Conservation (phyloP, 179 eudicot species). For the Gypsophila paniculata region DNA sequence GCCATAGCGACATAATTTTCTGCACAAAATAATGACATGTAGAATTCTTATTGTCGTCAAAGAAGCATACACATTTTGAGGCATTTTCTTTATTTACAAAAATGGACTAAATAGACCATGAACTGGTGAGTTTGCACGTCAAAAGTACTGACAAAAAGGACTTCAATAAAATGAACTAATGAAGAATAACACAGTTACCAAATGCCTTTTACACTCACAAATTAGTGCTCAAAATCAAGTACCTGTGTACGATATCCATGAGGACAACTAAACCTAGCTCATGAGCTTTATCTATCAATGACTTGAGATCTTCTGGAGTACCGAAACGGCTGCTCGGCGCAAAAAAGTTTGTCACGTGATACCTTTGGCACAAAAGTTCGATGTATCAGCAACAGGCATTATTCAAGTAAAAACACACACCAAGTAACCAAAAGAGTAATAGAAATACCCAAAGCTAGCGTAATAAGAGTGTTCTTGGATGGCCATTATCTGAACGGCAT, state of each 20-base stretch:
- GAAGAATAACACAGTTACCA: background rate
- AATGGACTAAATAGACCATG: background rate
- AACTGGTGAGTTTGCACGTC: background rate
- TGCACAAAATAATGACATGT: background rate
- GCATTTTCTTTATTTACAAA: background rate
- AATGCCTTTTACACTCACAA: background rate
- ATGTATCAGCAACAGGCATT: slow-evolving; percentile 9
- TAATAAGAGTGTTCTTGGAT: slow-evolving; percentile 98
- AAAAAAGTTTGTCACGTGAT: slow-evolving; percentile 95
- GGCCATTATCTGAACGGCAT: slow-evolving; percentile 99
- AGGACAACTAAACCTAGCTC: slow-evolving; percentile 92
- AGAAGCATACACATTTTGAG: background rate
- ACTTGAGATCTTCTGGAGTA: slow-evolving; percentile 96
- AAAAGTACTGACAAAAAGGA: background rate
- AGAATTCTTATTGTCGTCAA: background rate
- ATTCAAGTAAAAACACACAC: background rate
- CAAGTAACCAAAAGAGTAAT: slow-evolving; percentile 6
- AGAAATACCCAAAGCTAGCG: slow-evolving; percentile 91
- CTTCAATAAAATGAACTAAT: slow-evolving; percentile 1
- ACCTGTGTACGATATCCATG: slow-evolving; percentile 99
- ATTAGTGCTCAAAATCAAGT: slow-evolving; percentile 10
- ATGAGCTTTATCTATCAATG: slow-evolving; percentile 95
- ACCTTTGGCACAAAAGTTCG: slow-evolving; percentile 43
- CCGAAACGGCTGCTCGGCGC: slow-evolving; percentile 99
- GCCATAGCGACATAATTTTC: background rate